Evolutionary conservation across 2,329 filamentous ascomycete genomes (phyloP), one percentile per base, ranked within the genome.

Genomic region (Phyllosticta paracitricarpa): DNA sequence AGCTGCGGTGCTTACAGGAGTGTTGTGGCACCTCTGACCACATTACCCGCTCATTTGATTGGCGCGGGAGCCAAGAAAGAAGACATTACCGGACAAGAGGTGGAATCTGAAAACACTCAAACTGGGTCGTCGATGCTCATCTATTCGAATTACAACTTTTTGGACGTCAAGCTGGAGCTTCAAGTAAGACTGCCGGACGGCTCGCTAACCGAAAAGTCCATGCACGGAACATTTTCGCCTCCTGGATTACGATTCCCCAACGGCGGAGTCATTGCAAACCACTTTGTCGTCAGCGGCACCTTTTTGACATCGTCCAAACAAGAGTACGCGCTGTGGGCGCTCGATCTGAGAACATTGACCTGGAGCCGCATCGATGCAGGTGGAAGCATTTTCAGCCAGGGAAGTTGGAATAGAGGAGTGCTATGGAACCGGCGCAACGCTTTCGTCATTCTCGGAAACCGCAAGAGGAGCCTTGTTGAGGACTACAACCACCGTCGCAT

Each of bases 71-170:
- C 73, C 54, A 68, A 73, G 40, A 70, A 68, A 55, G 63, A 65
- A 6, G 72, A 71, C 57, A 53, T 40, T 22, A 14, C 51, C 5
- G 55, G 51, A 12, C 56, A 65, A 33, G 56, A 62, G 30, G 48
- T 58, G 51, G 80, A 81, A 77, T 68, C 73, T 70, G 65, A 66
- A 54, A 66, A 63, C 19, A 58, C 65, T 14, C 69, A 69, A 69
- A 76, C 62, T 72, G 75, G 73, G 22, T 80, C 82, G 6, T 80
- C 84, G 2, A 97, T 97, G 91, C 82, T 99, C 64, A 95, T 99
- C 54, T 99, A 99, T 74, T 97, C 93, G 25, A 99, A 99, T 72
- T 99, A 99, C 76, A 97, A 99, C 75, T 99, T 99, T 70, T 75
- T 99, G 61, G 93, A 99, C 68, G 94, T 99, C 66, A 97, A 96